These are phyloP conservation scores for Acacia confusa DNA, from an alignment of 306 rosid genomes.

Conservation along the genomic window DNA sequence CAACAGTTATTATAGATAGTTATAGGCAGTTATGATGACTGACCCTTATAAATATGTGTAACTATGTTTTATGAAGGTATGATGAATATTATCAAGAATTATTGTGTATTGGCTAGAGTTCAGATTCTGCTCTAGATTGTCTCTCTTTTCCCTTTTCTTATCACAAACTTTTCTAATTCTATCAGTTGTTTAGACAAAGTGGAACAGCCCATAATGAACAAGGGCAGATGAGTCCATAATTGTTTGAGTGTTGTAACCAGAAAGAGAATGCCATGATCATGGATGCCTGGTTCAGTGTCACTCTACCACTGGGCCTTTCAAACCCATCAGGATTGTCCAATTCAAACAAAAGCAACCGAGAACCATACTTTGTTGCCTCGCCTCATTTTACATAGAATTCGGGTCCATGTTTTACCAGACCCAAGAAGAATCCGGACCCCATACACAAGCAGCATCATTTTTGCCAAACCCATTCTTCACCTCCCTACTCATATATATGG, in stretches of 20 bases:
- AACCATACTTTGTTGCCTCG: neutral
- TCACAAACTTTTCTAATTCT: no score
- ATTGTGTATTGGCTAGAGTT: no score
- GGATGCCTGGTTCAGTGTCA: neutral
- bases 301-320: neutral
- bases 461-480: neutral
- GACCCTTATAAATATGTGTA: no score
- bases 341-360: neutral
- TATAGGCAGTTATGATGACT: no score
- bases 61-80: no score
- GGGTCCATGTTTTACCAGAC: neutral
- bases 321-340: neutral
- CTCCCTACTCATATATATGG: neutral
- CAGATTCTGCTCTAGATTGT: no score
- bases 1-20: no score
- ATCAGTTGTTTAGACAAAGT: no score
- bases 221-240: neutral
- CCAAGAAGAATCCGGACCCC: neutral
- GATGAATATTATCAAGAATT: no score
- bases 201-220: neutral
- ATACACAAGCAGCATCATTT: neutral
- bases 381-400: neutral
- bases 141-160: no score
- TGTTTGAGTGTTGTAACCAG: neutral
- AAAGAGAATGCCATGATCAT: neutral